phyloP scores from a whole-genome alignment of 2,329 filamentous ascomycete genomes.

The Atkinsonella texensis region DNA sequence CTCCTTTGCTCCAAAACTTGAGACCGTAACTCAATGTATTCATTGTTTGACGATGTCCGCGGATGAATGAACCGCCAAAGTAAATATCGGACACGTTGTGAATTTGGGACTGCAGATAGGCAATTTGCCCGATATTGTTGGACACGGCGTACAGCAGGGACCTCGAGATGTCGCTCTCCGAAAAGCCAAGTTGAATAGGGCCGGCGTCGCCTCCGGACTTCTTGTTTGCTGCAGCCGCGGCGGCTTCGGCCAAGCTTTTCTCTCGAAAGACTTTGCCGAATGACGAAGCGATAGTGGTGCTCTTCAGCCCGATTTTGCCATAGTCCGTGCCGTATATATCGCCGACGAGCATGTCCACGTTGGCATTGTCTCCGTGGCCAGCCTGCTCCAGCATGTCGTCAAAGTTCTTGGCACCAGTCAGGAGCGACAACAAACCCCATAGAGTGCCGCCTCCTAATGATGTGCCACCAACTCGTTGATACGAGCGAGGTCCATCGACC shows the following conservation, averaged over 20 bases:
- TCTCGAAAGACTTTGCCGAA: constrained; percentile 95
- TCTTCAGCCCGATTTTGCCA: constrained; percentile 90
- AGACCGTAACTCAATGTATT: constrained; percentile 95
- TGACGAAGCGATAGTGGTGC: constrained; percentile 86
- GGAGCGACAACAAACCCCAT: constrained; percentile 83
- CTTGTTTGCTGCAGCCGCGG: constrained; percentile 67
- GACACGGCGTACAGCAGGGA: constrained; percentile 90
- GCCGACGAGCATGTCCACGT: constrained; percentile 92
- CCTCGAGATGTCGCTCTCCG: constrained; percentile 73
- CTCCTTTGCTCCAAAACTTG: constrained; percentile 90
- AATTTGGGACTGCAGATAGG: constrained; percentile 93
- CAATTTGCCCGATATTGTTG: constrained; percentile 97
- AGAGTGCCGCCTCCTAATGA: constrained; percentile 94
- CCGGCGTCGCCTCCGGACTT: constrained; percentile 34
- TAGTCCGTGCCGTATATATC: constrained; percentile 98
- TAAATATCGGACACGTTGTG: constrained; percentile 88
- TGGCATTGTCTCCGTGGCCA: constrained; percentile 79
- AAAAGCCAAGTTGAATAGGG: constrained; percentile 43
- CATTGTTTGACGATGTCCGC: constrained; percentile 94
- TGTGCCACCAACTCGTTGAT: constrained; percentile 85
- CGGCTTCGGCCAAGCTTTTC: constrained; percentile 71
- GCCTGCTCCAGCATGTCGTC: constrained; percentile 95
- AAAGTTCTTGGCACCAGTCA: constrained; percentile 91
- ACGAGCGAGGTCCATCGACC: constrained; percentile 78
- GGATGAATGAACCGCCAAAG: constrained; percentile 94